phyloP scores from a whole-genome alignment of 2,329 filamentous ascomycete genomes.

The Pseudocercospora vitis region DNA sequence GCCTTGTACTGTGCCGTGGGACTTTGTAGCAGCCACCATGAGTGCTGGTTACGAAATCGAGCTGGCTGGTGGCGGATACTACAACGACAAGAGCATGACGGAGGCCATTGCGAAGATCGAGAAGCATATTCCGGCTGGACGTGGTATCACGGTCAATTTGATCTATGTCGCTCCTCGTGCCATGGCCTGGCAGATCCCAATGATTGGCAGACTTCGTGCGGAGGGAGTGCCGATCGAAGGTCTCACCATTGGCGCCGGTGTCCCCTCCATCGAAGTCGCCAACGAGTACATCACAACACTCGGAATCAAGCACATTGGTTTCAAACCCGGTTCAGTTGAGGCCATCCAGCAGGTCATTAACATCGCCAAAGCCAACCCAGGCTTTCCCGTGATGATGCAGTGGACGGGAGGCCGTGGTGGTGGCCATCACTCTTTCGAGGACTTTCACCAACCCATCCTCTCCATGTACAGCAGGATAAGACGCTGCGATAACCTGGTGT shows the following conservation, averaged over 20 bases:
- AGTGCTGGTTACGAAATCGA: conserved; percentile 94
- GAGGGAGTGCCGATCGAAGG: conserved; percentile 91
- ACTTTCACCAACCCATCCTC: conserved; percentile 89
- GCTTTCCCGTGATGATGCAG: conserved; percentile 88
- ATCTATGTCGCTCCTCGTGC: conserved; percentile 89
- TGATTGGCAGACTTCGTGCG: conserved; percentile 74
- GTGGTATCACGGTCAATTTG: conserved; percentile 84
- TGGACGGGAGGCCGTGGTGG: conserved; percentile 94
- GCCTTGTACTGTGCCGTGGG: conserved; percentile 82
- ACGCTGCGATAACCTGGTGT: conserved; percentile 79
- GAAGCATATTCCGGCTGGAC: conserved; percentile 75
- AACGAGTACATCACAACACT: conserved; percentile 93
- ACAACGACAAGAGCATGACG: conserved; percentile 78
- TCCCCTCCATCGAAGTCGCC: conserved; percentile 88
- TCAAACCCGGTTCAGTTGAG: conserved; percentile 89
- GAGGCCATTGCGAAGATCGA: conserved; percentile 82
- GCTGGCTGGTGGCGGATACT: conserved; percentile 86
- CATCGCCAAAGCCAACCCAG: conserved; percentile 89
- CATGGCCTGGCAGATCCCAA: conserved; percentile 89
- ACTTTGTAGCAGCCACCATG: conserved; percentile 90
- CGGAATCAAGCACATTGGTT: conserved; percentile 86
- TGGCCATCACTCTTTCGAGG: conserved; percentile 91
- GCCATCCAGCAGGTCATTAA: conserved; percentile 88
- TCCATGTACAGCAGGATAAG: conserved; percentile 89
- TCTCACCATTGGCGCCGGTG: conserved; percentile 87